phyloP scores from a whole-genome alignment of 2,329 filamentous ascomycete genomes.

The Raffaelea deltoideospora region DNA sequence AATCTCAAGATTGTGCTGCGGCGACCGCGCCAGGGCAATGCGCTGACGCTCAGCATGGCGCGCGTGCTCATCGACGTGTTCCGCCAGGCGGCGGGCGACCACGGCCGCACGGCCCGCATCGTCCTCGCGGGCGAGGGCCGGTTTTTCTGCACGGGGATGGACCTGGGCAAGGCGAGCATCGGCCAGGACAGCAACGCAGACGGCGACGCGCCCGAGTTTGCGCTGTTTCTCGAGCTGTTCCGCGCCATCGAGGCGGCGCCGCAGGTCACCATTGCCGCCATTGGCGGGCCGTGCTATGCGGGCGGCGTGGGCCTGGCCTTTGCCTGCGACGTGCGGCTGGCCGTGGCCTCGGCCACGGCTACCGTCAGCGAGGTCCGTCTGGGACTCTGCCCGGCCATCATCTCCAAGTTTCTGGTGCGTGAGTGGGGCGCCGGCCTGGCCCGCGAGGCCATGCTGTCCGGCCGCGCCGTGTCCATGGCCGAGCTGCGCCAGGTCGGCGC shows the following conservation, averaged over 20 bases:
- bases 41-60: not conserved
- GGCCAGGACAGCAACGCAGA: not conserved
- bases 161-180: too few species aligned
- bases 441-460: not conserved
- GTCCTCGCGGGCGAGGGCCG: not conserved
- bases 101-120: not conserved
- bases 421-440: not conserved
- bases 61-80: not conserved
- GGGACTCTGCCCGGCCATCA: not conserved
- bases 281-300: not conserved
- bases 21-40: not conserved
- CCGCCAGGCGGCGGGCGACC: not conserved
- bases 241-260: not conserved
- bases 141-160: constrained; percentile 2
- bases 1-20: not conserved
- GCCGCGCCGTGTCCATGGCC: not conserved
- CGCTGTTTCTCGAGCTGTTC: not conserved
- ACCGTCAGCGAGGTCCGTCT: not conserved
- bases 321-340: constrained; percentile 1
- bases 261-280: not conserved
- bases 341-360: not conserved
- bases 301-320: constrained; percentile 1
- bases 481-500: not conserved
- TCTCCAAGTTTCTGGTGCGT: not conserved
- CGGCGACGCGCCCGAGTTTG: not conserved